A percentile compares a stretch with the other conserved stretches of the same genome.
Conservation (phyloP, 2,329 filamentous ascomycete genomes). For the Colletotrichum australisinense region DNA sequence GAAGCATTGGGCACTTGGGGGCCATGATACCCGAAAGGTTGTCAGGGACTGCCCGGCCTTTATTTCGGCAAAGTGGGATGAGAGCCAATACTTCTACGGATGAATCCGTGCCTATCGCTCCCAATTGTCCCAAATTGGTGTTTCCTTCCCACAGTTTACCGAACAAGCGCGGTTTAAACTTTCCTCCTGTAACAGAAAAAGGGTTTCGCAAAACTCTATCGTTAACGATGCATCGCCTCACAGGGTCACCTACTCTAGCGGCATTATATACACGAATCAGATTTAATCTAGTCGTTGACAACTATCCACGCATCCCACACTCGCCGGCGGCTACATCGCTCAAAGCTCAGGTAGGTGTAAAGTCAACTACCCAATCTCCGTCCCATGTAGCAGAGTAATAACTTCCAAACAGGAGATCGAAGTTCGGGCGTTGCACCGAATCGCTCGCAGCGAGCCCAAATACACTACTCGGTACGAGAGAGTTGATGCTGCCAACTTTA, state of each 20-base stretch:
- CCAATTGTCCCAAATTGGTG: background rate
- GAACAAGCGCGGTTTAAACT: conserved; percentile 5
- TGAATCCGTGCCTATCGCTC: background rate
- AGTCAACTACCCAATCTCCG: background rate
- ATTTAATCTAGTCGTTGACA: background rate
- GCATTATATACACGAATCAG: background rate
- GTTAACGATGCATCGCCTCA: background rate
- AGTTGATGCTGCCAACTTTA: background rate
- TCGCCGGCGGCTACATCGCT: background rate
- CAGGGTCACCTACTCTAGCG: background rate
- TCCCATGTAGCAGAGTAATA: background rate
- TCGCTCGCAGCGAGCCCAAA: background rate
- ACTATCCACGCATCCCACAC: background rate
- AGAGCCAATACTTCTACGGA: background rate
- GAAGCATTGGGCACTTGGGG: conserved; percentile 5
- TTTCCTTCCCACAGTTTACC: background rate
- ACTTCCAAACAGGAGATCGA: background rate
- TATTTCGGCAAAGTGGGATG: background rate
- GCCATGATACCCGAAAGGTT: background rate
- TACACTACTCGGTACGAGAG: background rate
- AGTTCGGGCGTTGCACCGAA: background rate
- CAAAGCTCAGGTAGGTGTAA: background rate
- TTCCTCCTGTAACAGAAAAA: conserved; percentile 23
- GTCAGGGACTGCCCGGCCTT: background rate
- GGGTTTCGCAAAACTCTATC: conserved; percentile 12